Percentiles rank a stretch among this genome's conserved stretches.
phyloP scores from a whole-genome alignment of 2,329 filamentous ascomycete genomes.

The Decorospora gaudefroyi region DNA sequence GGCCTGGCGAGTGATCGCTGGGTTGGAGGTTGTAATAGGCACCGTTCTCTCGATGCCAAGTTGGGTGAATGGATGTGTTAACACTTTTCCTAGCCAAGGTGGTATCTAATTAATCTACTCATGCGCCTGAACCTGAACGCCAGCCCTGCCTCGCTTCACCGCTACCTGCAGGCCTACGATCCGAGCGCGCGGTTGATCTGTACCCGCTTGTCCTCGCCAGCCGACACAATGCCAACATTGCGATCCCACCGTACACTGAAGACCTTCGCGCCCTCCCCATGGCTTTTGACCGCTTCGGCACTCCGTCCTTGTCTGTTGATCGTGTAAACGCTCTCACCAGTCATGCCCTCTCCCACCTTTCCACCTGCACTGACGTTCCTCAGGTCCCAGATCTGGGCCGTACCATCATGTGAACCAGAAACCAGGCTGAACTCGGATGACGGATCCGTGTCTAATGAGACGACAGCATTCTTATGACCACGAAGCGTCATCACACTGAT shows the following conservation, averaged over 20 bases:
- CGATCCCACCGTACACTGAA: constrained; percentile 86
- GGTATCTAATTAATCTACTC: constrained; percentile 27
- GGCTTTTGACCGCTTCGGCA: constrained; percentile 56
- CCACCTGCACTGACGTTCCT: constrained; percentile 67
- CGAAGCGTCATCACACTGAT: constrained; percentile 88
- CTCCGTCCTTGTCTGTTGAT: constrained; percentile 74
- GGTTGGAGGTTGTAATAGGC: no score
- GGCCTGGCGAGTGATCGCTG: no score
- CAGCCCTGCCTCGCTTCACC: constrained; percentile 12
- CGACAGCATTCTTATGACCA: constrained; percentile 78
- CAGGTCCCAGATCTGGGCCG: constrained; percentile 92
- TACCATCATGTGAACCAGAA: constrained; percentile 89
- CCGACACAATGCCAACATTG: constrained; percentile 85
- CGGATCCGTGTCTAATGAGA: constrained; percentile 62
- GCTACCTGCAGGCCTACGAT: constrained; percentile 10
- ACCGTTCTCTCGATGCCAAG: no score
- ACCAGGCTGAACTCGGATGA: constrained; percentile 81
- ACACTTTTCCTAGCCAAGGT: constrained; percentile 12
- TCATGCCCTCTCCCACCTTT: constrained; percentile 55
- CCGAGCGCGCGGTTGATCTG: constrained; percentile 70
- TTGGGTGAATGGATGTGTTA: no score
- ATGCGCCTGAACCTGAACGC: constrained; percentile 15
- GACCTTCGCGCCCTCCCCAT: constrained; percentile 86
- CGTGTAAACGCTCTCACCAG: constrained; percentile 74
- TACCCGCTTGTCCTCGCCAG: constrained; percentile 89